Conservation (phyloP, 2,329 filamentous ascomycete species). For the Phialocephala sp. region DNA sequence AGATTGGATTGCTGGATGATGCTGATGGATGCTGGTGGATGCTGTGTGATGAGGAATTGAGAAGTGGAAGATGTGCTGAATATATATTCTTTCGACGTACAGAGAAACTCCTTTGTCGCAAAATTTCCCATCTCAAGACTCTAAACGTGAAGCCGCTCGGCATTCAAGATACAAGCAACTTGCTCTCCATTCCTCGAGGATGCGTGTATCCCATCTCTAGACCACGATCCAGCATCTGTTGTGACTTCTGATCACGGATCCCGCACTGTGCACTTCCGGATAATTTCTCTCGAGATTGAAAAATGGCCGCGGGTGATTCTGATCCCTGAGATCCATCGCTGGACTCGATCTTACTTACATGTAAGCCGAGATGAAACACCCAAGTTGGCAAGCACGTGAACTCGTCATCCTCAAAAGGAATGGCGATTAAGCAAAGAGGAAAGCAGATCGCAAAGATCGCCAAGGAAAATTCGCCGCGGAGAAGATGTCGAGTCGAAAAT, state of each 20-base stretch:
- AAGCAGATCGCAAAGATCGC: neutral
- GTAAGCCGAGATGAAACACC: slow-evolving; percentile 1
- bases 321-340: neutral
- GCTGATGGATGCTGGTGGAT: neutral
- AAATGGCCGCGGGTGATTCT: neutral
- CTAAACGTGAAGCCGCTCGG: neutral
- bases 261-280: neutral
- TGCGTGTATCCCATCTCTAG: neutral
- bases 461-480: slow-evolving; percentile 4
- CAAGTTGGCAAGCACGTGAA: neutral
- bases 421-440: neutral
- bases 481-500: neutral
- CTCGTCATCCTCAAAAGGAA: neutral
- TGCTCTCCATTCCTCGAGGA: neutral
- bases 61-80: neutral
- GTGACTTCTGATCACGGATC: neutral
- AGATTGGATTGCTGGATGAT: neutral
- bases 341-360: slow-evolving; percentile 1
- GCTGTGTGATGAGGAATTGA: slow-evolving; percentile 7
- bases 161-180: neutral
- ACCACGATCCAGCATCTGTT: neutral
- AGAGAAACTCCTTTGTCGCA: neutral
- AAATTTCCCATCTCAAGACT: neutral
- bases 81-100: neutral
- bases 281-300: neutral